Conservation (phyloP, 805 yeast genomes). For the Candida methanosorbosa region DNA sequence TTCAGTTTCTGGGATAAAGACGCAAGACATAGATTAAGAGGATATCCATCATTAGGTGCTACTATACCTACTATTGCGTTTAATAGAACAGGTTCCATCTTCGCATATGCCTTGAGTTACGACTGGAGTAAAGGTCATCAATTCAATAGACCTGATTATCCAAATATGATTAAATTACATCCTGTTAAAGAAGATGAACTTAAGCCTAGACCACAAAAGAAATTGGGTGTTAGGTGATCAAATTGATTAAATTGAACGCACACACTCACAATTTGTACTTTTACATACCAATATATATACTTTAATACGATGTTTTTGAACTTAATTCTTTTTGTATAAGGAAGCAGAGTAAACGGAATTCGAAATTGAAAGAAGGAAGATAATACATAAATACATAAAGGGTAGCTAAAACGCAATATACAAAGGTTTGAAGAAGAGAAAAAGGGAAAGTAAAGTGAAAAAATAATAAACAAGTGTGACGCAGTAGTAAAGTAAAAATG, state of each 20-base stretch:
- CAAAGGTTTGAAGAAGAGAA: too few relatives aligned
- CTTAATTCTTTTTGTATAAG: neutral
- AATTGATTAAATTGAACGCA: neutral
- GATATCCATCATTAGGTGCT: conserved; percentile 57
- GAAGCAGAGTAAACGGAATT: too few relatives aligned
- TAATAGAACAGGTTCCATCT: conserved; percentile 73
- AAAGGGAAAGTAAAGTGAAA: too few relatives aligned
- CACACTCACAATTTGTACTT: neutral
- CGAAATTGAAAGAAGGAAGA: too few relatives aligned
- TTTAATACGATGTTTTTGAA: too few relatives aligned
- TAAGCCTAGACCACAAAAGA: conserved; percentile 35
- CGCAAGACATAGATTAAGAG: conserved; percentile 77
- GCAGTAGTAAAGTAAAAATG: too few relatives aligned
- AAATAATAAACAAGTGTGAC: too few relatives aligned
- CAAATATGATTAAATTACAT: conserved; percentile 73
- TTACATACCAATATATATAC: neutral
- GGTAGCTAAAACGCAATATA: too few relatives aligned
- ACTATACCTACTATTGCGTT: conserved; percentile 73
- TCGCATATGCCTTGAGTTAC: conserved; percentile 87
- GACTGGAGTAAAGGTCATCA: conserved; percentile 94
- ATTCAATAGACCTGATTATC: conserved; percentile 66
- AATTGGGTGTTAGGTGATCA: neutral
- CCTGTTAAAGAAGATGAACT: conserved; percentile 82
- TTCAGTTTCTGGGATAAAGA: conserved; percentile 96
- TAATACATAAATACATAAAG: too few relatives aligned